Percentiles rank a stretch among this genome's conserved stretches.
Evolutionary conservation across 2,329 filamentous ascomycete genomes (phyloP).

Genomic region (Aspergillus terreus): DNA sequence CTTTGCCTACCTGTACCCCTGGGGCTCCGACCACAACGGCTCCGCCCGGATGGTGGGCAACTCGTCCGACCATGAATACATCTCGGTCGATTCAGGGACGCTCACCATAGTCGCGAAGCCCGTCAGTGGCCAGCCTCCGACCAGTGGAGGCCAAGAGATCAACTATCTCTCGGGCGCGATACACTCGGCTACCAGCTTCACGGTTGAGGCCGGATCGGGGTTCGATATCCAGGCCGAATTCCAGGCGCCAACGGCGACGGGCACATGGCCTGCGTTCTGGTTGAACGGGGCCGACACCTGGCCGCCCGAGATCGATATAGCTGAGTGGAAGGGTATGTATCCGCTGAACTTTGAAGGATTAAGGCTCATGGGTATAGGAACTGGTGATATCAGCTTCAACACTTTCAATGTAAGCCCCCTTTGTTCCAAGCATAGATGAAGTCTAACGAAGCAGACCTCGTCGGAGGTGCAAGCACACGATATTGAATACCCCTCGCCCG

Average conservation of each 20-base stretch:
- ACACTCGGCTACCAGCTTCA: constrained; percentile 42
- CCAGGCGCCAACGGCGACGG: constrained; percentile 35
- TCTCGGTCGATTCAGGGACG: constrained; percentile 39
- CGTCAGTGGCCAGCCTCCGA: constrained; percentile 28
- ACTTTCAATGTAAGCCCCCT: constrained; percentile 16
- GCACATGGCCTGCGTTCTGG: constrained; percentile 60
- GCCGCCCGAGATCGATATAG: constrained; percentile 60
- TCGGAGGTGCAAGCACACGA: constrained; percentile 46
- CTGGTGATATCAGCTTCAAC: constrained; percentile 29
- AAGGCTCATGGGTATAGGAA: constrained; percentile 11
- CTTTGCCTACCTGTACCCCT: constrained; percentile 55
- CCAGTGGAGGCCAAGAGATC: constrained; percentile 35
- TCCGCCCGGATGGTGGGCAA: constrained; percentile 49
- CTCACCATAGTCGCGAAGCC: constrained; percentile 49
- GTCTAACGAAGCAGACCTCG: constrained; percentile 28
- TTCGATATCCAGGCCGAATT: constrained; percentile 40
- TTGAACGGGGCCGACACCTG: constrained; percentile 53
- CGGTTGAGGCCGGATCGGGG: constrained; percentile 35
- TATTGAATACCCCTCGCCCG: constrained; percentile 46
- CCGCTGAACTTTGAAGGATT: neutral
- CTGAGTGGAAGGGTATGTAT: constrained; percentile 54
- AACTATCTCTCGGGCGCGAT: constrained; percentile 52
- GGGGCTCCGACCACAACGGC: constrained; percentile 58
- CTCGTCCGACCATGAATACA: constrained; percentile 37
- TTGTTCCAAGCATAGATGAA: neutral